A percentile compares a stretch with the other conserved stretches of the same genome.
These are phyloP conservation scores for Apiospora koreana DNA, from an alignment of 2,329 filamentous ascomycete genomes.

Conservation along the genomic window DNA sequence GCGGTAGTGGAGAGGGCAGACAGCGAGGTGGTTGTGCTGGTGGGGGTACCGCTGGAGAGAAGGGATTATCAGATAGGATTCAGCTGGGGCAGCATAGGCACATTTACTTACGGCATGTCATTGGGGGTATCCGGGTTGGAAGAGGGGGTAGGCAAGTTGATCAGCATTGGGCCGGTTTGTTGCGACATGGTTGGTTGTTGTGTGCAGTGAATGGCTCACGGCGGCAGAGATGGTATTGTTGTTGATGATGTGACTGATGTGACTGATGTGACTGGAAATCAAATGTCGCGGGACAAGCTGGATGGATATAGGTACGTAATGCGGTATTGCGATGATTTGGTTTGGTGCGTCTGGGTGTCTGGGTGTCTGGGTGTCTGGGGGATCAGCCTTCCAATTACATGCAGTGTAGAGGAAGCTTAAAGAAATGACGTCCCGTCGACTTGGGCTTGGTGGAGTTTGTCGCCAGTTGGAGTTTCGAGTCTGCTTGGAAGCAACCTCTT, in stretches of 20 bases:
- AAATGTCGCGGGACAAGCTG: background rate
- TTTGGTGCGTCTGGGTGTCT: background rate
- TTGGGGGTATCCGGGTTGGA: conserved; percentile 85
- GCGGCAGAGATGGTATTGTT: background rate
- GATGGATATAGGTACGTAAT: background rate
- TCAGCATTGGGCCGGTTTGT: conserved; percentile 63
- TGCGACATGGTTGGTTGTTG: conserved; percentile 28
- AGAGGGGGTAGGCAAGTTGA: conserved; percentile 80
- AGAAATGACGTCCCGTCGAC: background rate
- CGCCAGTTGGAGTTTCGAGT: background rate
- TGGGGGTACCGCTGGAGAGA: conserved; percentile 78
- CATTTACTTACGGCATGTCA: conserved; percentile 75
- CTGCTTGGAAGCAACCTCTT: no score
- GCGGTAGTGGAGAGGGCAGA: conserved; percentile 90
- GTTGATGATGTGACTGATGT: background rate
- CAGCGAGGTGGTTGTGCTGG: conserved; percentile 87
- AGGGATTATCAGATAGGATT: background rate
- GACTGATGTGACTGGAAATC: background rate
- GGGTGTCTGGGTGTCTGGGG: background rate
- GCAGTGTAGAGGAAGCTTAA: background rate
- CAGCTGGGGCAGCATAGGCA: background rate
- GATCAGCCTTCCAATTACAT: background rate
- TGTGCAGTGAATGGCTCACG: conserved; percentile 4
- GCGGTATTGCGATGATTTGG: background rate
- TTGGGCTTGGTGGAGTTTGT: background rate